Evolutionary conservation across 805 yeast genomes (phyloP).

Genomic region (Blastobotrys muscicola): DNA sequence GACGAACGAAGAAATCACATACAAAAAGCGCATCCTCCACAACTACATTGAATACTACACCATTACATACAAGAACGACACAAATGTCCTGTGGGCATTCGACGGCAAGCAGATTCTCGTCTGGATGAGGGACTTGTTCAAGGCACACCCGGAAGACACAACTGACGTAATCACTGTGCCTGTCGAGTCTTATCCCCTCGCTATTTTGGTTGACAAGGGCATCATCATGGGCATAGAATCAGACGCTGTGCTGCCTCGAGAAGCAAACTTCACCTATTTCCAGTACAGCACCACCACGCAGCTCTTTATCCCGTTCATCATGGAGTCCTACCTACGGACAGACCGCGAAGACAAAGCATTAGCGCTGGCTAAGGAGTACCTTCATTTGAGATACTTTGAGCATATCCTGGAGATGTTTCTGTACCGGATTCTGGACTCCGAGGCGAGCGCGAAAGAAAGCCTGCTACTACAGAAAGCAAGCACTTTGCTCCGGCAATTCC

Average conservation of each 20-base stretch:
- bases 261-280: slow-evolving; percentile 26
- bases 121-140: slow-evolving; percentile 14
- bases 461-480: slow-evolving; percentile 17
- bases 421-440: slow-evolving; percentile 26
- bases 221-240: slow-evolving; percentile 42
- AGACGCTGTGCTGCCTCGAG: slow-evolving; percentile 30
- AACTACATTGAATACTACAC: slow-evolving; percentile 30
- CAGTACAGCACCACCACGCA: slow-evolving; percentile 24
- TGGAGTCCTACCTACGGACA: slow-evolving; percentile 22
- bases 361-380: slow-evolving; percentile 22
- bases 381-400: slow-evolving; percentile 30
- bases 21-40: slow-evolving; percentile 23
- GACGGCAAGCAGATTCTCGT: slow-evolving; percentile 29
- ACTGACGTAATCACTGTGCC: slow-evolving; percentile 16
- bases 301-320: slow-evolving; percentile 25
- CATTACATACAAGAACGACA: slow-evolving; percentile 13
- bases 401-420: slow-evolving; percentile 34
- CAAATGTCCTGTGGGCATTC: slow-evolving; percentile 31
- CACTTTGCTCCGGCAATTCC: slow-evolving; percentile 26
- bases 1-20: slow-evolving; percentile 11
- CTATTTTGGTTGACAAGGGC: slow-evolving; percentile 38
- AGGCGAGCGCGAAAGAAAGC: slow-evolving; percentile 6
- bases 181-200: slow-evolving; percentile 43
- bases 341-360: slow-evolving; percentile 16
- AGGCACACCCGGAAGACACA: slow-evolving; percentile 1